Percentiles rank a stretch among this genome's conserved stretches.
These are phyloP conservation scores for Aegilops speltoides DNA, from an alignment of 176 grass and related monocot species.

Conservation along the genomic window DNA sequence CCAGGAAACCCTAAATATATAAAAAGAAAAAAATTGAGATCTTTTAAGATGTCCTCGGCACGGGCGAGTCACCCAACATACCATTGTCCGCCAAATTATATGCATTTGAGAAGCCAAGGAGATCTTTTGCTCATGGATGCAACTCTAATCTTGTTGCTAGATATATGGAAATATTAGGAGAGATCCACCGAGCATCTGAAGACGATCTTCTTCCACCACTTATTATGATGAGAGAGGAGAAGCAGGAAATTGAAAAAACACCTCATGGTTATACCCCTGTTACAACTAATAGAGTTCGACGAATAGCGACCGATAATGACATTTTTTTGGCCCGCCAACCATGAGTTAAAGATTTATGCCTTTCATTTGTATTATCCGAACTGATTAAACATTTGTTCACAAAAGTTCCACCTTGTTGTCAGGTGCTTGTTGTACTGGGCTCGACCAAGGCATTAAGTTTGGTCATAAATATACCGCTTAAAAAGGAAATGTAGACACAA, in stretches of 20 bases:
- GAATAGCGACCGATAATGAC: background rate
- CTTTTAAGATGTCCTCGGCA: too few relatives aligned
- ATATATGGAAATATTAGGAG: background rate
- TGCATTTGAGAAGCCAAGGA: background rate
- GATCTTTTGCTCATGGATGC: background rate
- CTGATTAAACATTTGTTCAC: background rate
- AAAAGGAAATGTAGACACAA: background rate
- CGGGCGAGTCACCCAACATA: too few relatives aligned
- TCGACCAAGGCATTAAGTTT: background rate
- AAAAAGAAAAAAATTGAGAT: too few relatives aligned
- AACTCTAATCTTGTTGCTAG: background rate
- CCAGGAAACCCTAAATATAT: too few relatives aligned
- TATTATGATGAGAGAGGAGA: conserved; percentile 17
- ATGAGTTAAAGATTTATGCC: background rate
- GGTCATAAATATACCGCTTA: background rate
- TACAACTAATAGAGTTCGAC: background rate
- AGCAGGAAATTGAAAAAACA: background rate
- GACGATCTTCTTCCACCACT: background rate
- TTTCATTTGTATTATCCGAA: conserved; percentile 1
- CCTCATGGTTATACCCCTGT: background rate
- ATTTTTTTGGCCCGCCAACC: background rate
- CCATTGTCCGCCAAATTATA: background rate
- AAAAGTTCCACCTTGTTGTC: background rate
- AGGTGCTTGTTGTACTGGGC: background rate
- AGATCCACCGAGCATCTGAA: background rate